Base-by-base conservation (phyloP, 495 filamentous ascomycete species). In the Hyaloscypha bicolor region DNA sequence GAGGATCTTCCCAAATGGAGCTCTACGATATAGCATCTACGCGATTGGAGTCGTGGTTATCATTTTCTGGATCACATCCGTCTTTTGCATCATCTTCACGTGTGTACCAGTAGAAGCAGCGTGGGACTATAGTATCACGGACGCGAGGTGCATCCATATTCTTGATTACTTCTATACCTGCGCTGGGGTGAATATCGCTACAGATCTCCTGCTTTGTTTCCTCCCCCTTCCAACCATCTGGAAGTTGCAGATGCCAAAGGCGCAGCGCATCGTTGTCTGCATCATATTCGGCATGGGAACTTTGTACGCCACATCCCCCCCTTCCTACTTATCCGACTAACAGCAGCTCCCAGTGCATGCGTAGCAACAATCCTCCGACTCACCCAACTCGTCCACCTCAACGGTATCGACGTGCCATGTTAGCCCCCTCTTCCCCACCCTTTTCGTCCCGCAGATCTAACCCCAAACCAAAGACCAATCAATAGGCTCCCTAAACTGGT, bases 71-170 rank as follows among this genome's bases (percentile, higher is more conserved):
- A 70, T 80, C 32, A 75, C 74, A 55, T 79, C 80, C 65, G 77
- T 82, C 39, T 76, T 80, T 31, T 73, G 78, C 9, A 80, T 77
- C 31, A 74, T 85, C 48, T 80, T 84, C 58, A 79, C 83, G 66
- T 86, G 82, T 65, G 72, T 55, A 0, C 82, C 81, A 0, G 73
- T 85, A 22, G 39, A 74, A 35, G 77, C 76, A 19, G 75, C 77
- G 12, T 85, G 80, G 81, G 73, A 83, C 57, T 76, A 76, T 0
- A 69, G 63, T 8, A 60, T 77, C 21, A 73, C 75, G 0, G 74
- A 78, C 0, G 8, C 59, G 21, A 64, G 71, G 14, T 85, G 82
- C 63, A 80, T 80, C 61, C 72, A 77, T 21, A 76, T 82, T 52
- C 76, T 79, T 52, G 73, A 69, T 32, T 81, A 79, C 12, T 79